Base-by-base conservation (phyloP, 768 basidiomycete species). In the Coprinopsis strossmayeri region DNA sequence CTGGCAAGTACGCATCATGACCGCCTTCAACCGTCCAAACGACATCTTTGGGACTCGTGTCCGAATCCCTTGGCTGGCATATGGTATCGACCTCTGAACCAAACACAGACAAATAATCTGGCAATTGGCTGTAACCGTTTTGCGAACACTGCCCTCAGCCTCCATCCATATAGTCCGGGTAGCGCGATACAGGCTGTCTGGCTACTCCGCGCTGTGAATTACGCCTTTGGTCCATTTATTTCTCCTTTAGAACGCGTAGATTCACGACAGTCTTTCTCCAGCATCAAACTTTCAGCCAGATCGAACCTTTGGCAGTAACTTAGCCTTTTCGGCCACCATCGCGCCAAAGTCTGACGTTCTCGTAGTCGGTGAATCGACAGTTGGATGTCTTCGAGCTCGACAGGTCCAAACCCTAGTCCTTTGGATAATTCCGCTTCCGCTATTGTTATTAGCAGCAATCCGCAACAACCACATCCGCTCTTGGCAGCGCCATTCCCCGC, bases 381-480 rank as follows among this genome's bases (percentile, higher is more conserved):
- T 57, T 64, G 65, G 43, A 70, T 70, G 68, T 67, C 65, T 63
- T 60, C 65, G 34, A 64, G 60, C 57, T 60, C 62, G 38, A 54
- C 25, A 52, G 45, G 45, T 40, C 41, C 48, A 34, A 38, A 26
- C 32, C 25, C 34, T 52, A 51, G 34, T 39, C 32, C 45, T 30
- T 26, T 32, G 12, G 21, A 26, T 27, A 15, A 45, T 32, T 42
- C 24, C 18, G 7, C n/a, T 18, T 32, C 23, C 5, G 41, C 24
- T 10, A 18, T 10, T 23, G 41, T 25, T 10, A 32, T 45, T 32
- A 32, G 27, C 18, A n/a, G 15, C 17, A 32, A 27, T 32, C 28
- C 43, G n/a, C 43, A 27, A 5, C 43, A 27, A 23, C 43, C 43
- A 18, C 25, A 20, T 9, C 15, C 27, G n/a, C 28, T 45, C 43